A percentile compares a stretch with the other conserved stretches of the same genome.
These are phyloP conservation scores for Dacryopinax primogenitus DNA, from an alignment of 768 basidiomycete genomes.

Conservation along the genomic window DNA sequence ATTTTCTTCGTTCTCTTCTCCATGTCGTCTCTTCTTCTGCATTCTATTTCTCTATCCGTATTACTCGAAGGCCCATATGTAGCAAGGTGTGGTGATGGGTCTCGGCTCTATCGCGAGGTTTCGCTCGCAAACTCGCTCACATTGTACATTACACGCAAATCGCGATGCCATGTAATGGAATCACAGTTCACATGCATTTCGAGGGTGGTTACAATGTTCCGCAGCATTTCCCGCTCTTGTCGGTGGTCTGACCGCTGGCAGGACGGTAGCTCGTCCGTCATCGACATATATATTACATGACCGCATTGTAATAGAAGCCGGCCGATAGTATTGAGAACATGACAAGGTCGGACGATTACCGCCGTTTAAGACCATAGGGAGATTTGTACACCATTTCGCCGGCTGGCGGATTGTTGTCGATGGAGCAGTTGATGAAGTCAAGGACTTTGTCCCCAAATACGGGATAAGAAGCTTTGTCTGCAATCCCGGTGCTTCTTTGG, in stretches of 20 bases:
- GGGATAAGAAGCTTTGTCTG: too few relatives aligned
- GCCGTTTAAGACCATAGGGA: too few relatives aligned
- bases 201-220: not conserved
- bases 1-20: conserved; percentile 8
- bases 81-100: not conserved
- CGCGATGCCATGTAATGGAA: not conserved
- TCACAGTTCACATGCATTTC: not conserved
- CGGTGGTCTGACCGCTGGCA: not conserved
- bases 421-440: too few relatives aligned
- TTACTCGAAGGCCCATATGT: not conserved
- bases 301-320: not conserved
- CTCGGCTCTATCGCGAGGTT: not conserved
- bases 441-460: too few relatives aligned
- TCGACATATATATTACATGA: not conserved
- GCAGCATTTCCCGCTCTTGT: not conserved
- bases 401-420: too few relatives aligned
- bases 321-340: not conserved
- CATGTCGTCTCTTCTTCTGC: not conserved
- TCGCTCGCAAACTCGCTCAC: not conserved
- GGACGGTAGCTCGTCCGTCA: not conserved
- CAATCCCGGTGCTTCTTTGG: too few relatives aligned
- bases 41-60: not conserved
- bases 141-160: conserved; percentile 8
- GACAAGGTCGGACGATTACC: too few relatives aligned
- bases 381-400: too few relatives aligned